A percentile compares a stretch with the other conserved stretches of the same genome.
Conservation (phyloP, 371 early-diverging fungal genomes). For the Lichtheimia hyalospora region DNA sequence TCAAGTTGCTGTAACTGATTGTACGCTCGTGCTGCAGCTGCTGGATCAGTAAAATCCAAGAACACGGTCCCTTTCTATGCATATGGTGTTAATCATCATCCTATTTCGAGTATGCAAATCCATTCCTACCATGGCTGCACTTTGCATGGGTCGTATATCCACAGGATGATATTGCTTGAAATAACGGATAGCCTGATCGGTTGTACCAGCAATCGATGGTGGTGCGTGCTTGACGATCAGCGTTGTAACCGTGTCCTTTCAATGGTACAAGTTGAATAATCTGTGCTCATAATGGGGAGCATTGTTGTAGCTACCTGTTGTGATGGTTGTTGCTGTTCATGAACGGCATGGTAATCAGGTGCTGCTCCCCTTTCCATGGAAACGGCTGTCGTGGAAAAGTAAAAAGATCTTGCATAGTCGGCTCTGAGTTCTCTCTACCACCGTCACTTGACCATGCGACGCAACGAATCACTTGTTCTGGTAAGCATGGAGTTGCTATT, state of each 20-base stretch:
- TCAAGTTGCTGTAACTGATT: slow-evolving; percentile 16
- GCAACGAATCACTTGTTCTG: slow-evolving; percentile 37
- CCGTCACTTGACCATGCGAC: slow-evolving; percentile 18
- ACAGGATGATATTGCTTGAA: slow-evolving; percentile 34
- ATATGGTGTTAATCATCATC: not conserved
- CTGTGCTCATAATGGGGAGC: too few relatives aligned
- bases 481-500: slow-evolving; percentile 15
- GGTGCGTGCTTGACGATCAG: slow-evolving; percentile 42
- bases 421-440: too few relatives aligned
- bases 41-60: slow-evolving; percentile 46
- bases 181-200: slow-evolving; percentile 21
- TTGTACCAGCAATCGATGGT: slow-evolving; percentile 17
- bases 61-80: slow-evolving; percentile 52
- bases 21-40: slow-evolving; percentile 32
- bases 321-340: too few relatives aligned
- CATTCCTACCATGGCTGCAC: slow-evolving; percentile 35
- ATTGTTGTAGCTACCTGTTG: too few relatives aligned
- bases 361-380: too few relatives aligned
- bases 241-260: slow-evolving; percentile 27
- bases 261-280: not conserved
- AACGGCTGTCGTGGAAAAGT: too few relatives aligned
- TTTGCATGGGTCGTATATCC: slow-evolving; percentile 36
- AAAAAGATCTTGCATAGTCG: too few relatives aligned
- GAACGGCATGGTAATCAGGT: too few relatives aligned
- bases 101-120: not conserved